Conservation (phyloP, 805 yeast species). For the Kodamaea leandrae region DNA sequence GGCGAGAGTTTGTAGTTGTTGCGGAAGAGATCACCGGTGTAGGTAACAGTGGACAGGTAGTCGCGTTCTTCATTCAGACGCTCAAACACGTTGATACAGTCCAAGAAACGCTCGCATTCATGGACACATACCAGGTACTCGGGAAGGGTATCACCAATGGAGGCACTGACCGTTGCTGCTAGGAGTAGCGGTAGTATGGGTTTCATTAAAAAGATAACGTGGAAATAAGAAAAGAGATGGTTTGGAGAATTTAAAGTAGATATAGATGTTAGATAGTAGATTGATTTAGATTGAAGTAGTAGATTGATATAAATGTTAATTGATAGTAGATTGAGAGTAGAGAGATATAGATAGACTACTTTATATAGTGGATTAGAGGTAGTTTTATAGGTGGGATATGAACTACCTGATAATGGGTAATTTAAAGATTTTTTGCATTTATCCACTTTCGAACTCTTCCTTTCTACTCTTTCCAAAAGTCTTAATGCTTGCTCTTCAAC, state of each 20-base stretch:
- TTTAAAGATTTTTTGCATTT: too few relatives aligned
- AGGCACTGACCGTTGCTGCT: slow-evolving; percentile 7
- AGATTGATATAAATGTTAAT: too few relatives aligned
- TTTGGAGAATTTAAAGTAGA: too few relatives aligned
- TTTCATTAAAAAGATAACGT: not conserved
- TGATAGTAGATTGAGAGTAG: too few relatives aligned
- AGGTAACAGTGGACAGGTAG: not conserved
- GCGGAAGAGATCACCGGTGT: slow-evolving; percentile 6
- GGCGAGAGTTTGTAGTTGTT: slow-evolving; percentile 7
- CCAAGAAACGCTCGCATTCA: slow-evolving; percentile 22
- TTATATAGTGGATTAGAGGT: too few relatives aligned
- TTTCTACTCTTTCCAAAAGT: too few relatives aligned
- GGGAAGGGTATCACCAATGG: slow-evolving; percentile 33
- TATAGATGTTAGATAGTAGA: too few relatives aligned
- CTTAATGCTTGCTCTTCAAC: not conserved
- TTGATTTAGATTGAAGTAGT: too few relatives aligned
- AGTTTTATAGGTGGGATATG: too few relatives aligned
- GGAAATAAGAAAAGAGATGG: not conserved
- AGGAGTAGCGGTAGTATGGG: slow-evolving; percentile 1
- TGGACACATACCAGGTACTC: slow-evolving; percentile 26
- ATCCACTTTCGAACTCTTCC: too few relatives aligned
- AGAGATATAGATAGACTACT: too few relatives aligned
- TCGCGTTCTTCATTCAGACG: slow-evolving; percentile 10
- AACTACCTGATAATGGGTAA: too few relatives aligned
- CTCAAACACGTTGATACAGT: slow-evolving; percentile 17